phyloP scores from a whole-genome alignment of 768 basidiomycete genomes.

The Agaricus sinodeliciosus region DNA sequence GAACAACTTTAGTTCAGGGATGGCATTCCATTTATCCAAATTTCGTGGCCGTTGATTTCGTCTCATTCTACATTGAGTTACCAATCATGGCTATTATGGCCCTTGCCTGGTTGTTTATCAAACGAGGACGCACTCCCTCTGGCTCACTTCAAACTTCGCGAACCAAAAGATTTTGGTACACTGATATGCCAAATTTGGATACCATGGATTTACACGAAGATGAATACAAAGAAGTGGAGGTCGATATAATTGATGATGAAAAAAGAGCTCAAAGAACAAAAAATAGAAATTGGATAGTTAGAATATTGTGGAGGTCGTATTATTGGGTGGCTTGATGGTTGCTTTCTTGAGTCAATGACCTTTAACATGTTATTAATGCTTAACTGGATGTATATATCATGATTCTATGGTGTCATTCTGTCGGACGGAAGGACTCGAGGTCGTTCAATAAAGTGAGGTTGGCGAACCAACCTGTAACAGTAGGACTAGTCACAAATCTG shows the following conservation, averaged over 20 bases:
- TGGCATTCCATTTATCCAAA: constrained; percentile 75
- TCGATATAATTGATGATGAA: constrained; percentile 39
- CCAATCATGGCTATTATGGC: constrained; percentile 64
- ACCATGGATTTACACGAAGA: constrained; percentile 55
- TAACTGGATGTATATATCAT: too few species aligned
- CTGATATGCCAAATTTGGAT: constrained; percentile 56
- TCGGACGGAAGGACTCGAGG: too few species aligned
- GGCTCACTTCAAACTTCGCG: constrained; percentile 11
- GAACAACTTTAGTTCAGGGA: constrained; percentile 57
- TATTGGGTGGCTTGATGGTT: constrained; percentile 44
- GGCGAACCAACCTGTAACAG: too few species aligned
- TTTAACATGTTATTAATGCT: too few species aligned
- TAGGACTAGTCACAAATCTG: too few species aligned
- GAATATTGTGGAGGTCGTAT: constrained; percentile 51
- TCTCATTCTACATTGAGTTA: constrained; percentile 77
- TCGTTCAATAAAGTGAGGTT: too few species aligned
- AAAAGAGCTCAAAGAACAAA: constrained; percentile 26
- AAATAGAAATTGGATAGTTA: constrained; percentile 23
- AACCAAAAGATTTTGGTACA: constrained; percentile 21
- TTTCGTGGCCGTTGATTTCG: constrained; percentile 61
- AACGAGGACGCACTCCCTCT: constrained; percentile 3
- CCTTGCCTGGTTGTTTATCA: constrained; percentile 11
- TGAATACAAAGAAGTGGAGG: constrained; percentile 44
- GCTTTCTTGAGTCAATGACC: too few species aligned
- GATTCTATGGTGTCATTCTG: too few species aligned